A percentile compares a stretch with the other conserved stretches of the same genome.
These are phyloP conservation scores for Collybia nuda DNA, from an alignment of 768 basidiomycete genomes.

Conservation along the genomic window DNA sequence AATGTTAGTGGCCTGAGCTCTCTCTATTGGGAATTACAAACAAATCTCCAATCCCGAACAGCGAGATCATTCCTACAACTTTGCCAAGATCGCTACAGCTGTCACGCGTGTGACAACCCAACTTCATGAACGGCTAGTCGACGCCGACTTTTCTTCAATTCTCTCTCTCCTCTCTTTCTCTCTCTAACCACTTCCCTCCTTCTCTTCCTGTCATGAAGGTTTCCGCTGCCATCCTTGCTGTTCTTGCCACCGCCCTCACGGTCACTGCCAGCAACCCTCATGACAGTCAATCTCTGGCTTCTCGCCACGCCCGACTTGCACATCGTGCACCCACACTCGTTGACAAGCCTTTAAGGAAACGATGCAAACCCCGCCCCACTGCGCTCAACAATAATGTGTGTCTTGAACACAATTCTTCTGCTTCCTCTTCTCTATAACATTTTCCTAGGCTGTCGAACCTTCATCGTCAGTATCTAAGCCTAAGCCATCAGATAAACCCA, in stretches of 20 bases:
- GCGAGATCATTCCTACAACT: no score
- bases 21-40: neutral
- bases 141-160: slow-evolving; percentile 6
- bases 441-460: neutral
- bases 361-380: slow-evolving; percentile 17
- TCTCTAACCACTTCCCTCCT: slow-evolving; percentile 7
- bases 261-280: slow-evolving; percentile 32
- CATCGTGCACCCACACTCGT: slow-evolving; percentile 23
- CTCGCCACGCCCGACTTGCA: slow-evolving; percentile 36
- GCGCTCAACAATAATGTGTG: slow-evolving; percentile 3
- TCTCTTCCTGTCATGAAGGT: slow-evolving; percentile 40
- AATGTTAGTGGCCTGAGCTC: no score
- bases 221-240: slow-evolving; percentile 31
- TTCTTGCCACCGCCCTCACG: slow-evolving; percentile 33
- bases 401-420: neutral
- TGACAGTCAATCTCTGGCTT: slow-evolving; percentile 22
- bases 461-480: slow-evolving; percentile 4
- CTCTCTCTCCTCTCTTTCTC: slow-evolving; percentile 14
- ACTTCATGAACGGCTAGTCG: slow-evolving; percentile 4
- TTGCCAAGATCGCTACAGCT: slow-evolving; percentile 7
- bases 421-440: neutral
- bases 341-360: slow-evolving; percentile 9
- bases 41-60: neutral
- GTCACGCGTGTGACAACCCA: slow-evolving; percentile 12
- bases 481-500: slow-evolving; percentile 10